A percentile compares a stretch with the other conserved stretches of the same genome.
These are phyloP conservation scores for Podaxis sp. DNA, from an alignment of 768 basidiomycete species.

Conservation along the genomic window DNA sequence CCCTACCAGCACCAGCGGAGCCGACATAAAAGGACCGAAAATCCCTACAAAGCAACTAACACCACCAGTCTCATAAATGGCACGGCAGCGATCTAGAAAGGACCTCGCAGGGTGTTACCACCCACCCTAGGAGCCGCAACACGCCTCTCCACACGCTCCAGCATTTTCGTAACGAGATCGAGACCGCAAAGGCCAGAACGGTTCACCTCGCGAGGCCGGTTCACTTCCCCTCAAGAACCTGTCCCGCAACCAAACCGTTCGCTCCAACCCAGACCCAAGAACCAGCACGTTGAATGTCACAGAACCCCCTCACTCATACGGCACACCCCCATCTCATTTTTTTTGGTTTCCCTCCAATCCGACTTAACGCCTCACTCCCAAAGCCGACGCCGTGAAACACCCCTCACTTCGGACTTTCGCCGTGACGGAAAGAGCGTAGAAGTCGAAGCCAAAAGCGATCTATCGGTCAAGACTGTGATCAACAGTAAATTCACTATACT, in stretches of 20 bases:
- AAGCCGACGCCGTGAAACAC: background rate
- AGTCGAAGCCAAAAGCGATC: background rate
- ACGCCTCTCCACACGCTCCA: background rate
- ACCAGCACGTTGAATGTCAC: constrained; percentile 1
- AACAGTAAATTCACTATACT: constrained; percentile 4
- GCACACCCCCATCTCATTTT: background rate
- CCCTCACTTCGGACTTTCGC: constrained; percentile 3
- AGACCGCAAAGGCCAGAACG: background rate
- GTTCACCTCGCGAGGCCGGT: constrained; percentile 1
- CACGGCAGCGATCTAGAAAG: background rate
- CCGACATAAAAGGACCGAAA: too few species aligned
- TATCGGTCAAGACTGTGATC: background rate
- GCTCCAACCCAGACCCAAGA: background rate
- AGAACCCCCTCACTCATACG: background rate
- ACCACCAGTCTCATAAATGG: background rate
- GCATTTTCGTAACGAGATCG: background rate
- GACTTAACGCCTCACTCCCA: constrained; percentile 11
- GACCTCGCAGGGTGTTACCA: background rate
- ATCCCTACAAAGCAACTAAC: too few species aligned
- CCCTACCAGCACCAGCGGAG: too few species aligned
- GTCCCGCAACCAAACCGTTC: background rate
- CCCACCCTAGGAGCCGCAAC: background rate
- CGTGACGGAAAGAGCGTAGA: constrained; percentile 5
- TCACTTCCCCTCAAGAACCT: background rate
- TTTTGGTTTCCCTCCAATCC: background rate